phyloP scores from a whole-genome alignment of 192 early-diverging fungal species.

The Oehlia diaphana region DNA sequence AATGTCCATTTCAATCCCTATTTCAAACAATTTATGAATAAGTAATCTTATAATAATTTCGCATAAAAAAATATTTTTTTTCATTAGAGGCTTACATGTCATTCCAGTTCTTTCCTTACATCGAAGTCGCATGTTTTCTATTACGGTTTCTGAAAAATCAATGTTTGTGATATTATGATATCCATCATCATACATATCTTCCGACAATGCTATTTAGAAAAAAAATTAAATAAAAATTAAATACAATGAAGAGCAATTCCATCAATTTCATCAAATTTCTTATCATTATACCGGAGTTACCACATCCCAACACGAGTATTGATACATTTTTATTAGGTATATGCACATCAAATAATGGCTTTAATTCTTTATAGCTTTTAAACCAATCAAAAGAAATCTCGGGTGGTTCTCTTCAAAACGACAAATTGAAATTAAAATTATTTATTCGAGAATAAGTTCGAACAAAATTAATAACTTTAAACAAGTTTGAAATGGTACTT shows the following conservation, averaged over 20 bases:
- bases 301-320: conserved; percentile 86
- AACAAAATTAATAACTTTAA: neutral
- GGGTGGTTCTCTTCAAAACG: conserved; percentile 25
- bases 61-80: neutral
- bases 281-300: conserved; percentile 63
- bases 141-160: conserved; percentile 78
- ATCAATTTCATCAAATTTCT: neutral
- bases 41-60: neutral
- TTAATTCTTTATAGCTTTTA: conserved; percentile 75
- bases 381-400: conserved; percentile 83
- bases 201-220: conserved; percentile 54
- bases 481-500: neutral
- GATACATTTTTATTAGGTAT: conserved; percentile 54
- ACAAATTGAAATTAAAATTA: neutral
- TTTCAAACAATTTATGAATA: neutral
- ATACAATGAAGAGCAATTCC: neutral
- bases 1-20: conserved; percentile 78
- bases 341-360: conserved; percentile 56
- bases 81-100: conserved; percentile 46
- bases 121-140: conserved; percentile 70
- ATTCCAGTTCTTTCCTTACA: conserved; percentile 52
- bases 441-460: neutral
- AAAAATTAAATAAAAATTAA: neutral
- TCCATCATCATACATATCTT: conserved; percentile 78
- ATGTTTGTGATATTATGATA: conserved; percentile 75